Conservation (phyloP, 805 yeast genomes). For the Yamadazyma laniorum region DNA sequence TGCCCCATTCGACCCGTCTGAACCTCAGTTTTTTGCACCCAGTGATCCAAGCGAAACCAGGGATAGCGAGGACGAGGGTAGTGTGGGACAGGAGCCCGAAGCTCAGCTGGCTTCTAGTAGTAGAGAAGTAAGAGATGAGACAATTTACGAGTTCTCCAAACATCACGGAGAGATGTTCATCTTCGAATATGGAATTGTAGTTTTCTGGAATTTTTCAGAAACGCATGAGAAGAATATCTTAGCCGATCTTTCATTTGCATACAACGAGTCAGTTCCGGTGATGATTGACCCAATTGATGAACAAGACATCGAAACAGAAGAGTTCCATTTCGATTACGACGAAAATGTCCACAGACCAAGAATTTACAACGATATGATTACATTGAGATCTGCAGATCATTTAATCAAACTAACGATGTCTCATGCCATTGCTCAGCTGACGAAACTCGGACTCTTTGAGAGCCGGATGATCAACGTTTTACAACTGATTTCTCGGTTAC, state of each 20-base stretch:
- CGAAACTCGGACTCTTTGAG: constrained; percentile 87
- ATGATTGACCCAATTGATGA: constrained; percentile 76
- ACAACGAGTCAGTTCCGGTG: constrained; percentile 40
- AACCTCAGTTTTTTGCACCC: constrained; percentile 83
- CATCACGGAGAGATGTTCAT: constrained; percentile 85
- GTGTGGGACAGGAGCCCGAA: neutral
- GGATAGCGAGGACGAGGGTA: constrained; percentile 3
- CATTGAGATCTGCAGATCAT: constrained; percentile 87
- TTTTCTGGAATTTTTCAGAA: constrained; percentile 95
- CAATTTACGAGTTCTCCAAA: constrained; percentile 35
- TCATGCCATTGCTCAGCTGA: constrained; percentile 95
- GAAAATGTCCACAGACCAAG: constrained; percentile 60
- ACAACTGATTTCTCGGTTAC: constrained; percentile 82
- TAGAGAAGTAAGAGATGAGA: constrained; percentile 4
- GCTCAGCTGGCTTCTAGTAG: neutral
- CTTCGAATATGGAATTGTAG: constrained; percentile 92
- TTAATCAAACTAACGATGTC: constrained; percentile 89
- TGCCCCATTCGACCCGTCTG: constrained; percentile 82
- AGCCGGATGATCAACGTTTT: constrained; percentile 83
- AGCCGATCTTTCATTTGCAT: constrained; percentile 84
- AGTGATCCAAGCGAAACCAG: constrained; percentile 14
- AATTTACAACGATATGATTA: constrained; percentile 91
- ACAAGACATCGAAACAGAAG: constrained; percentile 91
- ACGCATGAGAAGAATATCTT: constrained; percentile 88
- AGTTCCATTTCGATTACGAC: constrained; percentile 73